Base-by-base conservation (phyloP, 768 basidiomycete genomes). In the Boletus pseudo-olivaceus region DNA sequence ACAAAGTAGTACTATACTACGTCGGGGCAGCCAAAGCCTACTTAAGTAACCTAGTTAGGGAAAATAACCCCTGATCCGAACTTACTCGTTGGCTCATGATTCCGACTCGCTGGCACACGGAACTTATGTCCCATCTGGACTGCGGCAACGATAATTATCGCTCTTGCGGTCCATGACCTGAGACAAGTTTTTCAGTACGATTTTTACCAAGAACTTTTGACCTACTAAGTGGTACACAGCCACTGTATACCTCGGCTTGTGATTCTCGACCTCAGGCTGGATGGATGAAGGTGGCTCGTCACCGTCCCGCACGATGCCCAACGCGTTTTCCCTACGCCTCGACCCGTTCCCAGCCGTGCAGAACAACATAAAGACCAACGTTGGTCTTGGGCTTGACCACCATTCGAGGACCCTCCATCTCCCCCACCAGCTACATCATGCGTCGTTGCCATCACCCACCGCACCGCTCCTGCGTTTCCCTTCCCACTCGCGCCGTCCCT, bases 391-490 rank as follows among this genome's bases (percentile, higher is more conserved):
- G 5, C 34, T 47, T n/a, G 33, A 19, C 12, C 50, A 49, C 15
- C 49, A 53, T 14, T 42, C 55, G 39, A 49, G 63, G 20, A 33
- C 51, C n/a, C 50, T 57, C 33, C 26, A 58, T 15, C 51, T 63
- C 10, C 55, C 66, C 26, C 63, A 46, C 37, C 65, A 54, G 26
- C 48, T 59, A 1, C 56, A 54, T 20, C 55, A 55, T 44, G 32
- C 55, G 17, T 50, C 54, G 7, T 42, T 58, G 2, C 49, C 41
- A 11, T 51, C 62, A 14, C 38, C 35, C n/a, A 10, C 52, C 23
- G 50, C 41, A 17, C 65, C 65, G 0, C 54, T 66, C 19, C 54
- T 68, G 3, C 64, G 64, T 17, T 55, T 52, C 37, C 54, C 64
- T 17, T 33, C 50, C 14, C 53, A 15, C 42, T 52, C 41, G 10